Conservation (phyloP, 108 stramenopile species). For the Cyclostephanos tholiformis region DNA sequence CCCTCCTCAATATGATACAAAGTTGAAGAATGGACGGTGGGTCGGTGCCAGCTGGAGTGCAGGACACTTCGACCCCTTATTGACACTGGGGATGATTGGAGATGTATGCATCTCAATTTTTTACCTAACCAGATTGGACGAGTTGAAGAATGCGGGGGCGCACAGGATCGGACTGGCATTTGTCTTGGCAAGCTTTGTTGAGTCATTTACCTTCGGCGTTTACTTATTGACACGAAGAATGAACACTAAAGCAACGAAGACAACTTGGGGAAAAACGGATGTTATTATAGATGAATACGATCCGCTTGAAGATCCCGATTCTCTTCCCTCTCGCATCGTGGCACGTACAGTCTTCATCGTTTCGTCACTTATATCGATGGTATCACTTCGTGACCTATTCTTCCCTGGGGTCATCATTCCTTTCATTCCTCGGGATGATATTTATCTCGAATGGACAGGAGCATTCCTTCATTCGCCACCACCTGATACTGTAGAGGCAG, state of each 20-base stretch:
- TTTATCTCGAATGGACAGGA: conserved; percentile 88
- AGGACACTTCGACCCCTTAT: conserved; percentile 77
- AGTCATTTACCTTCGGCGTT: conserved; percentile 63
- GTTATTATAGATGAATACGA: conserved; percentile 7
- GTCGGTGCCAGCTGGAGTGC: conserved; percentile 69
- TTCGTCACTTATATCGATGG: conserved; percentile 54
- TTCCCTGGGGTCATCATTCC: conserved; percentile 73
- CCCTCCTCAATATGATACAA: conserved; percentile 5
- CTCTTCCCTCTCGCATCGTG: conserved; percentile 72
- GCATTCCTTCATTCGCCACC: conserved; percentile 88
- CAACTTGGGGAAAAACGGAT: not conserved
- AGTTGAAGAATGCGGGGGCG: conserved; percentile 65
- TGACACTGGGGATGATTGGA: conserved; percentile 56
- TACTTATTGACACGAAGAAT: conserved; percentile 49
- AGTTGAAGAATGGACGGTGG: conserved; percentile 23
- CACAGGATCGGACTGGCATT: conserved; percentile 52
- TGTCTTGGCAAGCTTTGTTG: conserved; percentile 57
- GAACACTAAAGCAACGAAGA: conserved; percentile 2
- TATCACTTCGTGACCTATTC: conserved; percentile 77
- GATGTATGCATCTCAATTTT: conserved; percentile 61
- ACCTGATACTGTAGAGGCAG: conserved; percentile 70
- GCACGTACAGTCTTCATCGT: conserved; percentile 72
- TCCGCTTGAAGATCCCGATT: conserved; percentile 51
- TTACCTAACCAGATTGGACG: conserved; percentile 59
- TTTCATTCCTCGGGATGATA: conserved; percentile 86